Percentiles rank a stretch among this genome's conserved stretches.
Conservation (phyloP, 2,329 filamentous ascomycete species). For the Botrytis tulipae region DNA sequence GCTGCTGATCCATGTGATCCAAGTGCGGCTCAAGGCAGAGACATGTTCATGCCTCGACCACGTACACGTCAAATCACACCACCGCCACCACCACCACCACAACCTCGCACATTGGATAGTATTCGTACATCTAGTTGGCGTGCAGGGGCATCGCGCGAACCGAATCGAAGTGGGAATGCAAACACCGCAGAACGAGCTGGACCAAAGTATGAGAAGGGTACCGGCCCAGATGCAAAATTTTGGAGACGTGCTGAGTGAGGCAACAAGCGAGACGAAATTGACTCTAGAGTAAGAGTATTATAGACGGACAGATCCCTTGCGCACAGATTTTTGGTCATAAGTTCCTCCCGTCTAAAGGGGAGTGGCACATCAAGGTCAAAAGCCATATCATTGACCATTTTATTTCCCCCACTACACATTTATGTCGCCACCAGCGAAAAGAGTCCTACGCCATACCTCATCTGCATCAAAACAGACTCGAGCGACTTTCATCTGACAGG, state of each 20-base stretch:
- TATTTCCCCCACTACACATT: background rate
- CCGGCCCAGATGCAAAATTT: background rate
- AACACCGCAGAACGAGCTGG: background rate
- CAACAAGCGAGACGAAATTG: background rate
- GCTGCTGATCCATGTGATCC: slow-evolving; percentile 23
- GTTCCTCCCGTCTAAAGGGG: background rate
- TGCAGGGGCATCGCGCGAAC: too few relatives aligned
- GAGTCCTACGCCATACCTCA: background rate
- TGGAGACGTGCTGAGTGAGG: background rate
- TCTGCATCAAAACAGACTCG: background rate
- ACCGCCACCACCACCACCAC: too few relatives aligned
- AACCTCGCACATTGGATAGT: background rate
- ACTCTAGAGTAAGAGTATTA: background rate
- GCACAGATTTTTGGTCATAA: background rate
- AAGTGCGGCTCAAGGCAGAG: background rate
- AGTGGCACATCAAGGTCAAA: background rate
- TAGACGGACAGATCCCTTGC: background rate
- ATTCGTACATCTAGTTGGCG: slow-evolving; percentile 3
- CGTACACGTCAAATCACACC: background rate
- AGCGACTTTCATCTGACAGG: background rate
- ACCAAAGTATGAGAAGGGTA: slow-evolving; percentile 5
- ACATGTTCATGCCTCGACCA: slow-evolving; percentile 9
- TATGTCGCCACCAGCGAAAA: background rate
- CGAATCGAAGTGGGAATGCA: too few relatives aligned
- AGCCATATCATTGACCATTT: background rate